A percentile compares a stretch with the other conserved stretches of the same genome.
Evolutionary conservation across 2,329 filamentous ascomycete species (phyloP).

Genomic region (Xylariaceae sp.): DNA sequence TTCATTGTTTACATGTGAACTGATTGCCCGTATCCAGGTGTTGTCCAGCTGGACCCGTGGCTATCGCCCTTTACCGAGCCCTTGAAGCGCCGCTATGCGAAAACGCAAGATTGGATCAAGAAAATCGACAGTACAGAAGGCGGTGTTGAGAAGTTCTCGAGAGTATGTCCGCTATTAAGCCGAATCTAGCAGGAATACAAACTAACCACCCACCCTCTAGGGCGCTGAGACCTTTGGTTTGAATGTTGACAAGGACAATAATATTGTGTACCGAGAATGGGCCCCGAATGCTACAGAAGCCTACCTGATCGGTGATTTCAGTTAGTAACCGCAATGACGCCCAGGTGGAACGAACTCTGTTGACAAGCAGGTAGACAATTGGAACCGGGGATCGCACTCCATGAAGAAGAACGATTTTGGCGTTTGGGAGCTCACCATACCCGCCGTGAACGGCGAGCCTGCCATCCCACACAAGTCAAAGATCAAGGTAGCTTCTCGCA

Average conservation of each 20-base stretch:
- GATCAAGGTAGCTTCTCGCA: conserved; percentile 66
- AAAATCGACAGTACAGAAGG: conserved; percentile 80
- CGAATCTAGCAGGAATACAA: not conserved
- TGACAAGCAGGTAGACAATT: conserved; percentile 60
- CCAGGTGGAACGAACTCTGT: conserved; percentile 7
- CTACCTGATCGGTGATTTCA: conserved; percentile 91
- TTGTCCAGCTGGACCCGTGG: conserved; percentile 83
- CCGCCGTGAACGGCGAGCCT: conserved; percentile 66
- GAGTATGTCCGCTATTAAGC: conserved; percentile 43
- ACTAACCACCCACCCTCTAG: conserved; percentile 36
- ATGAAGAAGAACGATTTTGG: conserved; percentile 87
- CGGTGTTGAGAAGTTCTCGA: conserved; percentile 86
- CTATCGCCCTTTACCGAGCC: conserved; percentile 78
- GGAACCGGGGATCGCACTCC: conserved; percentile 76
- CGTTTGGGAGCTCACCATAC: conserved; percentile 78
- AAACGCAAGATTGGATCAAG: conserved; percentile 82
- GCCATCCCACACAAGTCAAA: conserved; percentile 92
- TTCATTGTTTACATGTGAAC: conserved; percentile 1
- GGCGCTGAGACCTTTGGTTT: conserved; percentile 85
- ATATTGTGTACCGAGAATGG: conserved; percentile 93
- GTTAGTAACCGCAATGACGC: conserved; percentile 41
- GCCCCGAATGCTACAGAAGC: conserved; percentile 84
- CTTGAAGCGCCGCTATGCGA: conserved; percentile 70
- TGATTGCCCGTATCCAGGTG: conserved; percentile 52
- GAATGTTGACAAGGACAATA: conserved; percentile 74